Evolutionary conservation across 306 rosid species (phyloP).

Genomic region (Abrus pulchellus): DNA sequence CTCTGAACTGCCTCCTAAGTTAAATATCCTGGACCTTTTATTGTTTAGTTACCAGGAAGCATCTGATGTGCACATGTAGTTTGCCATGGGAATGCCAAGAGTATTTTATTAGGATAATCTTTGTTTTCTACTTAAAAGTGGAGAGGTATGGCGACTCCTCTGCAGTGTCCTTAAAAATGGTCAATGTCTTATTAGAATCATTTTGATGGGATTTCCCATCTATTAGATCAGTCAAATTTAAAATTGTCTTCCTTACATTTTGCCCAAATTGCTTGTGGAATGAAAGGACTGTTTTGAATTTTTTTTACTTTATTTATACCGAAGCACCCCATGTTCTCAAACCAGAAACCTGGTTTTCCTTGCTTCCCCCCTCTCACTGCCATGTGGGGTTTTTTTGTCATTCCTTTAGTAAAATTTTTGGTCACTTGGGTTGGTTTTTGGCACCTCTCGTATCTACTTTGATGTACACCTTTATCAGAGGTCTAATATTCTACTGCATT

Average conservation of each 20-base stretch:
- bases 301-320: neutral
- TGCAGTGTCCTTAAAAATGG: neutral
- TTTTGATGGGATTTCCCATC: neutral
- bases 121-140: constrained; percentile 1
- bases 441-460: too few species aligned
- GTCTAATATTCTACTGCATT: neutral
- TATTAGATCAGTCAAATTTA: neutral
- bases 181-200: neutral
- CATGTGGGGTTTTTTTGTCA: too few species aligned
- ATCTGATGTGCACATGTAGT: too few species aligned
- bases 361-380: too few species aligned
- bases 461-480: too few species aligned
- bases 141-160: neutral
- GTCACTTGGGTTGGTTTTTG: too few species aligned
- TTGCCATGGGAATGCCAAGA: neutral
- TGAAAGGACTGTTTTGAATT: neutral
- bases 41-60: too few species aligned
- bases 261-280: neutral
- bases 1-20: neutral
- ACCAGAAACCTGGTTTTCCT: neutral
- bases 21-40: neutral
- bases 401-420: too few species aligned
- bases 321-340: neutral
- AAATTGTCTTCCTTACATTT: neutral
- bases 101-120: neutral